Evolutionary conservation across 192 early-diverging fungal genomes (phyloP).

Genomic region (Coemansia sp.): DNA sequence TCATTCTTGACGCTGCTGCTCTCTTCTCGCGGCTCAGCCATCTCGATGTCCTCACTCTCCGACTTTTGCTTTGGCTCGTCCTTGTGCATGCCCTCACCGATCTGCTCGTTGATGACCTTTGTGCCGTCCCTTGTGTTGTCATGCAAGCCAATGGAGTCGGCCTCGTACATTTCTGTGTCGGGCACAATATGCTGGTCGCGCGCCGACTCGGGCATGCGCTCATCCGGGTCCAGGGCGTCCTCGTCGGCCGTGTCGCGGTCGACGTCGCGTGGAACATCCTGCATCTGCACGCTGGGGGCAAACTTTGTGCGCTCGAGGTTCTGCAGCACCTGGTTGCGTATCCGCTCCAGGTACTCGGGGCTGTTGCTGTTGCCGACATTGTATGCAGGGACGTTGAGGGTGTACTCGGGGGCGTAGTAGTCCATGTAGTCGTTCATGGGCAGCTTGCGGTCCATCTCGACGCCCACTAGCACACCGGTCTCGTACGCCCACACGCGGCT

Average conservation of each 20-base stretch:
- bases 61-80: background rate
- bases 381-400: slow-evolving; percentile 79
- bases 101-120: slow-evolving; percentile 44
- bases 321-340: slow-evolving; percentile 55
- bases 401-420: slow-evolving; percentile 93
- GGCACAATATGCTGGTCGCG: slow-evolving; percentile 51
- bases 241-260: slow-evolving; percentile 42
- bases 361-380: slow-evolving; percentile 89
- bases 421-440: slow-evolving; percentile 89
- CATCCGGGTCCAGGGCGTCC: slow-evolving; percentile 46
- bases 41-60: slow-evolving; percentile 14
- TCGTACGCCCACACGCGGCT: slow-evolving; percentile 95
- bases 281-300: slow-evolving; percentile 61
- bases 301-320: slow-evolving; percentile 59
- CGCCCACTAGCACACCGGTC: slow-evolving; percentile 75
- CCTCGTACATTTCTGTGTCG: slow-evolving; percentile 51
- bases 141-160: slow-evolving; percentile 41
- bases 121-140: slow-evolving; percentile 30
- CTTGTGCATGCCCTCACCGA: too few relatives aligned
- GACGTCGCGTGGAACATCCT: slow-evolving; percentile 46
- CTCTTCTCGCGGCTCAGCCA: slow-evolving; percentile 19
- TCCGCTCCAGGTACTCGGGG: slow-evolving; percentile 76
- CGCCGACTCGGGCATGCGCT: slow-evolving; percentile 40
- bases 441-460: slow-evolving; percentile 67
- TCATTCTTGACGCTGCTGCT: background rate